phyloP scores from a whole-genome alignment of 2,329 filamentous ascomycete genomes.

The Peltaster fructicola region DNA sequence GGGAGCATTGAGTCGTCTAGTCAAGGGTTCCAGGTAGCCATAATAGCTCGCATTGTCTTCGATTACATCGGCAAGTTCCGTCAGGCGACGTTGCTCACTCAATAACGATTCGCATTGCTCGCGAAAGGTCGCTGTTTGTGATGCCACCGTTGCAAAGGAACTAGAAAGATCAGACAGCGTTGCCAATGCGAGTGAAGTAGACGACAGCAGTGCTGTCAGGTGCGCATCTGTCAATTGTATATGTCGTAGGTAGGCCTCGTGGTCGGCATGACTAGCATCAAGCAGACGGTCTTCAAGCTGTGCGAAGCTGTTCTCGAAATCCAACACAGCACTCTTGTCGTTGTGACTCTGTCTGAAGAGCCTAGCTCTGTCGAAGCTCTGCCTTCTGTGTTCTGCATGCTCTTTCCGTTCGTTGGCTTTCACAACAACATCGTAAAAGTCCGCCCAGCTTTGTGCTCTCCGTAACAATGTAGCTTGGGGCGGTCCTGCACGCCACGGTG shows the following conservation, averaged over 20 bases:
- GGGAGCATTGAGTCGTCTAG: constrained; percentile 75
- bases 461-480: constrained; percentile 47
- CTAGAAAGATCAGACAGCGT: constrained; percentile 63
- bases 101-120: constrained; percentile 80
- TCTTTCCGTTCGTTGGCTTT: constrained; percentile 41
- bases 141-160: constrained; percentile 74
- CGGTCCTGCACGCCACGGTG: constrained; percentile 34
- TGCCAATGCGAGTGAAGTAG: constrained; percentile 58
- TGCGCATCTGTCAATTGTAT: constrained; percentile 65
- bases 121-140: constrained; percentile 84
- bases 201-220: constrained; percentile 58
- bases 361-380: constrained; percentile 11
- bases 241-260: constrained; percentile 71
- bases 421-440: constrained; percentile 50
- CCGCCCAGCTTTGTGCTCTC: constrained; percentile 60
- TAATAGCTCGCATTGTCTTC: constrained; percentile 89
- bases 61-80: constrained; percentile 65
- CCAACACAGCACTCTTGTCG: constrained; percentile 40
- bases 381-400: constrained; percentile 20
- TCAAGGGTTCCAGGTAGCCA: constrained; percentile 79
- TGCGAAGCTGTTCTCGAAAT: constrained; percentile 42
- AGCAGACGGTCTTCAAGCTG: constrained; percentile 49
- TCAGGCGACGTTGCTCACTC: constrained; percentile 61
- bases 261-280: constrained; percentile 69
- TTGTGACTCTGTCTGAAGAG: constrained; percentile 15